Percentiles rank a stretch among this genome's conserved stretches.
Evolutionary conservation across 2,329 filamentous ascomycete species (phyloP).

Genomic region (Colletotrichum brevisporum): DNA sequence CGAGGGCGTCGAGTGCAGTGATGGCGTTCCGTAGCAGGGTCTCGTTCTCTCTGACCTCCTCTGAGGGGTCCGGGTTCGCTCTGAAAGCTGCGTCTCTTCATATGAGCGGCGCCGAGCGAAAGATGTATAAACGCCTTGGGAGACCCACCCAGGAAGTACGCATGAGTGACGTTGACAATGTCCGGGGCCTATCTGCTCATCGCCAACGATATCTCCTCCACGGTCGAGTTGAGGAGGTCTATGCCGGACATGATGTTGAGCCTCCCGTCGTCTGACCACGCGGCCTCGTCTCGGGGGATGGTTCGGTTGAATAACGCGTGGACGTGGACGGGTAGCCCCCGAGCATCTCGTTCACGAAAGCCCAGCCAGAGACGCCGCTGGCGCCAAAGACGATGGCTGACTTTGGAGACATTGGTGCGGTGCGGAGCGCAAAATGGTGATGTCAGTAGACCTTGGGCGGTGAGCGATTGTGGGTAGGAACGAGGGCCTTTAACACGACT

Average conservation of each 20-base stretch:
- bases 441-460: too few species aligned
- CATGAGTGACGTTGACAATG: conserved; percentile 57
- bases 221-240: conserved; percentile 55
- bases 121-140: too few species aligned
- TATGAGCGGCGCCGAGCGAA: too few species aligned
- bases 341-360: conserved; percentile 41
- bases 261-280: conserved; percentile 56
- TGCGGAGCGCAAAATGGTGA: background rate
- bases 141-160: conserved; percentile 56
- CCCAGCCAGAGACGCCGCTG: conserved; percentile 43
- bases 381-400: conserved; percentile 41
- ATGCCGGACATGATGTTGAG: conserved; percentile 58
- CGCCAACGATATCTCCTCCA: conserved; percentile 52
- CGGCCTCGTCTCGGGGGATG: conserved; percentile 46
- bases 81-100: conserved; percentile 54
- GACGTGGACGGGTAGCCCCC: conserved; percentile 42
- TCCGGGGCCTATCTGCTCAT: conserved; percentile 51
- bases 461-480: too few species aligned
- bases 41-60: conserved; percentile 54
- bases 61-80: conserved; percentile 50
- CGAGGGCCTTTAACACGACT: too few species aligned
- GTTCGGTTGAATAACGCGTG: conserved; percentile 45
- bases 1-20: conserved; percentile 51
- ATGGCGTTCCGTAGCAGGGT: conserved; percentile 56
- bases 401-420: conserved; percentile 47